These are phyloP conservation scores for Parasarocladium wereldwijsianum DNA, from an alignment of 2,329 filamentous ascomycete genomes.

Conservation along the genomic window DNA sequence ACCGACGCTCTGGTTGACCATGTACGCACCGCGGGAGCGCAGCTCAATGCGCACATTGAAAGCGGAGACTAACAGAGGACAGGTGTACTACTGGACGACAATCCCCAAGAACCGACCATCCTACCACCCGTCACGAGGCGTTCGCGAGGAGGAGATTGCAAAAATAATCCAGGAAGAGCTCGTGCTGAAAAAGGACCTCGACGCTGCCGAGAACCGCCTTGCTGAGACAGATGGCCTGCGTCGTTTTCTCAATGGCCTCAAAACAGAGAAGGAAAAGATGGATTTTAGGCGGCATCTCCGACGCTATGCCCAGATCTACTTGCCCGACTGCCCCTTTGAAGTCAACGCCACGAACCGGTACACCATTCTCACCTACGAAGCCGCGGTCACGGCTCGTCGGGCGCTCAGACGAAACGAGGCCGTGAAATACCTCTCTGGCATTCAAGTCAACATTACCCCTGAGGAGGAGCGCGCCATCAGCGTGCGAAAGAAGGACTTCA, in stretches of 20 bases:
- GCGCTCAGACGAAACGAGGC: slow-evolving; percentile 69
- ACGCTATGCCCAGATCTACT: slow-evolving; percentile 85
- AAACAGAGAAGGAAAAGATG: slow-evolving; percentile 64
- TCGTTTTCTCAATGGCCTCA: slow-evolving; percentile 54
- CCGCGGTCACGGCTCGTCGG: slow-evolving; percentile 67
- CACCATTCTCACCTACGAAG: slow-evolving; percentile 80
- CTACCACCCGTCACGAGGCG: slow-evolving; percentile 70
- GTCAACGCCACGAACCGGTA: slow-evolving; percentile 87
- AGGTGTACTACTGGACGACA: slow-evolving; percentile 94
- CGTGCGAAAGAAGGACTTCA: slow-evolving; percentile 79
- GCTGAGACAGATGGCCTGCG: slow-evolving; percentile 59
- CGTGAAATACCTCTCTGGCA: slow-evolving; percentile 82
- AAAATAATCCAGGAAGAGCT: slow-evolving; percentile 50
- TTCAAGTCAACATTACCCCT: slow-evolving; percentile 81
- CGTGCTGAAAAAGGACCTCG: slow-evolving; percentile 58
- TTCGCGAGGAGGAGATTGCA: slow-evolving; percentile 49
- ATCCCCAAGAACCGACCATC: slow-evolving; percentile 88
- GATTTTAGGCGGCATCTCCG: slow-evolving; percentile 77
- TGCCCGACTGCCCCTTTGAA: slow-evolving; percentile 88
- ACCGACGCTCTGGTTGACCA: slow-evolving; percentile 93
- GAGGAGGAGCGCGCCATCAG: slow-evolving; percentile 80
- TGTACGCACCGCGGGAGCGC: slow-evolving; percentile 40
- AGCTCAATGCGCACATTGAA: too few relatives aligned
- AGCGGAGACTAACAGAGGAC: slow-evolving; percentile 1
- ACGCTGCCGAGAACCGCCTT: slow-evolving; percentile 56